phyloP scores from a whole-genome alignment of 2,329 filamentous ascomycete genomes.

The Aspergillus quadricinctus region DNA sequence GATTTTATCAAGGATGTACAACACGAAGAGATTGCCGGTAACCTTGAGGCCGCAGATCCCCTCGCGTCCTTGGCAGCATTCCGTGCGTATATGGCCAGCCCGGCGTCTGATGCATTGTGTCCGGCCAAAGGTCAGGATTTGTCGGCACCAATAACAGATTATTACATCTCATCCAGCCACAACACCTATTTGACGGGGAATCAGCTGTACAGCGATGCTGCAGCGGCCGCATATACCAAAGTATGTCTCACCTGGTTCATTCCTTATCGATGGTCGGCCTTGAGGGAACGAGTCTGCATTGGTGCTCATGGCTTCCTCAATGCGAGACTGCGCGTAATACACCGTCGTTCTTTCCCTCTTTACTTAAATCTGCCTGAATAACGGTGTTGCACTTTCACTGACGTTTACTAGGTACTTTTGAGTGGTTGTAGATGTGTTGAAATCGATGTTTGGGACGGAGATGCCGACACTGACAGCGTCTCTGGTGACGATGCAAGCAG shows the following conservation, averaged over 20 bases:
- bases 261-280: background rate
- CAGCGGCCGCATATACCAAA: conserved; percentile 71
- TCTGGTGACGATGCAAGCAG: conserved; percentile 31
- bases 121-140: conserved; percentile 51
- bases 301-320: background rate
- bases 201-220: conserved; percentile 74
- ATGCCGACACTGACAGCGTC: conserved; percentile 38
- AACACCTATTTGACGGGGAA: conserved; percentile 90
- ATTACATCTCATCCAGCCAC: conserved; percentile 92
- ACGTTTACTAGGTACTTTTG: conserved; percentile 56
- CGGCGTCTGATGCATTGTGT: conserved; percentile 40
- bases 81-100: conserved; percentile 46
- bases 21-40: conserved; percentile 8
- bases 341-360: background rate
- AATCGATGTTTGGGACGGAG: conserved; percentile 90
- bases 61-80: conserved; percentile 41
- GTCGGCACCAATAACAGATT: conserved; percentile 71
- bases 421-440: conserved; percentile 85
- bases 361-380: background rate
- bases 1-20: conserved; percentile 24
- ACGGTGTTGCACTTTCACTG: background rate
- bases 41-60: conserved; percentile 8
- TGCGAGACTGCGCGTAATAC: background rate
- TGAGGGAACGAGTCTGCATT: background rate
- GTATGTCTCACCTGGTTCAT: conserved; percentile 44